These are phyloP conservation scores for Cordyceps tenuipes DNA, from an alignment of 2,329 filamentous ascomycete species.

Conservation along the genomic window DNA sequence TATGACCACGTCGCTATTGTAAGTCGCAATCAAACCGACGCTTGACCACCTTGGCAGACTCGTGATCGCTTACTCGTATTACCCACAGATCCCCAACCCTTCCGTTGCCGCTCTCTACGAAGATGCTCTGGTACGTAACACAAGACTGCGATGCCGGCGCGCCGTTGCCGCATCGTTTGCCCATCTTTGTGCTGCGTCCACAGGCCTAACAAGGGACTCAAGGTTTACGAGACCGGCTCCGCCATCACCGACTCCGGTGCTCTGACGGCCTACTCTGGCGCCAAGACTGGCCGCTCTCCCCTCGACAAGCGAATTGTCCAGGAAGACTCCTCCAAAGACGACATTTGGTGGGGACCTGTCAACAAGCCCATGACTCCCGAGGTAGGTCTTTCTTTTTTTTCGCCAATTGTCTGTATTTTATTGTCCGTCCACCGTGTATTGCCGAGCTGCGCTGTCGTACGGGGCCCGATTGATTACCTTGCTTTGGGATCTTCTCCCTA, in stretches of 20 bases:
- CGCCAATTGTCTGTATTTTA: slow-evolving; percentile 11
- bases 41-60: not conserved
- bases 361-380: slow-evolving; percentile 98
- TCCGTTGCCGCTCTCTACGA: slow-evolving; percentile 95
- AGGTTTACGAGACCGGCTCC: slow-evolving; percentile 82
- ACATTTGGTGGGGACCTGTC: slow-evolving; percentile 98
- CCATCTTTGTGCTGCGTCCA: not conserved
- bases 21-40: slow-evolving; percentile 29
- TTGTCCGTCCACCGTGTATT: not conserved
- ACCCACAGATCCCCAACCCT: slow-evolving; percentile 67
- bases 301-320: slow-evolving; percentile 96
- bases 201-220: slow-evolving; percentile 17
- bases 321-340: slow-evolving; percentile 78
- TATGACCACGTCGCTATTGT: slow-evolving; percentile 98
- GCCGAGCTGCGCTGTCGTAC: not conserved
- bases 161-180: slow-evolving; percentile 24
- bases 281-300: slow-evolving; percentile 95
- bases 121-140: slow-evolving; percentile 65
- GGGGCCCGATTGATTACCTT: not conserved
- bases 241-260: slow-evolving; percentile 95
- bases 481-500: not conserved
- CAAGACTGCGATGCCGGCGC: not conserved
- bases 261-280: slow-evolving; percentile 92
- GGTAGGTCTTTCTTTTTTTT: slow-evolving; percentile 45
- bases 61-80: not conserved